phyloP scores from a whole-genome alignment of 2,329 filamentous ascomycete genomes.

The Mycosphaerella sp. region DNA sequence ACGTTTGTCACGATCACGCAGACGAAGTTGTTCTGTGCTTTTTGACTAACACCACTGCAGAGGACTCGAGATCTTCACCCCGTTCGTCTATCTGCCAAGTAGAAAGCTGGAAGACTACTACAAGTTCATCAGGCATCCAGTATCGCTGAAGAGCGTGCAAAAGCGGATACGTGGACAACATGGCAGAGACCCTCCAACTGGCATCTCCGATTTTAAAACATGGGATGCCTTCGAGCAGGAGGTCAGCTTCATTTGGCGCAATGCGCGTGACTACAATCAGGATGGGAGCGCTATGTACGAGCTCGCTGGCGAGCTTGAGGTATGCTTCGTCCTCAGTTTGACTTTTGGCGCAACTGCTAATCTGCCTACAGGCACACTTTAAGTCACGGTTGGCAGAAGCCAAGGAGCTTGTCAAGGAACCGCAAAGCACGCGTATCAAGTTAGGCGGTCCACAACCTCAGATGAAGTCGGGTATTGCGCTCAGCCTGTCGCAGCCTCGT shows the following conservation, averaged over 20 bases:
- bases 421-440: conserved; percentile 70
- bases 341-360: conserved; percentile 12
- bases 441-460: conserved; percentile 47
- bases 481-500: conserved; percentile 34
- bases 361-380: conserved; percentile 57
- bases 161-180: conserved; percentile 70
- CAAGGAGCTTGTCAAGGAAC: conserved; percentile 65
- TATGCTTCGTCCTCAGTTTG: conserved; percentile 36
- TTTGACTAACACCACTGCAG: conserved; percentile 27
- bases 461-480: conserved; percentile 35
- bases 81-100: conserved; percentile 72
- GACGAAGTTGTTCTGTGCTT: not conserved
- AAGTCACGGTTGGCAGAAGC: conserved; percentile 63
- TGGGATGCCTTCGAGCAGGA: conserved; percentile 80
- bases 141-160: conserved; percentile 70
- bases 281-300: conserved; percentile 79
- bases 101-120: conserved; percentile 80
- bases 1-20: conserved; percentile 28
- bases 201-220: conserved; percentile 64
- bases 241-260: conserved; percentile 75
- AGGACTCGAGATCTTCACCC: conserved; percentile 63
- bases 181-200: conserved; percentile 57
- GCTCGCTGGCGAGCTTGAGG: conserved; percentile 73
- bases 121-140: conserved; percentile 70
- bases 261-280: conserved; percentile 85